A percentile compares a stretch with the other conserved stretches of the same genome.
phyloP scores from a whole-genome alignment of 306 rosid genomes.

The Vigna radiata region DNA sequence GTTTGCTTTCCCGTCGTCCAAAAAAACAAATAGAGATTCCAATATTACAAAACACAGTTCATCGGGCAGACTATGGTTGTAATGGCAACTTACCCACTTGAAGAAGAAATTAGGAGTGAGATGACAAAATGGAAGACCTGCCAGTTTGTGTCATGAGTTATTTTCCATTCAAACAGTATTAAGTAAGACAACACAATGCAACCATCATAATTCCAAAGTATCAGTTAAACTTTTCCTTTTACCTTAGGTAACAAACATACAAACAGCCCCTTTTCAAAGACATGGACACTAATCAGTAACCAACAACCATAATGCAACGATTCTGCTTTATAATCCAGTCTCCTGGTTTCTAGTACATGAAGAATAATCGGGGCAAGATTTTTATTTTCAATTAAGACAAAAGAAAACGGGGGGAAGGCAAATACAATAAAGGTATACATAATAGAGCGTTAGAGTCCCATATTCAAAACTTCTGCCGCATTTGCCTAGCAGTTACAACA shows the following conservation, averaged over 20 bases:
- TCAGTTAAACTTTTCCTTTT: not conserved
- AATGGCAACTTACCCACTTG: constrained; percentile 45
- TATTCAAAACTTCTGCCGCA: constrained; percentile 39
- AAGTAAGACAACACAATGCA: constrained; percentile 2
- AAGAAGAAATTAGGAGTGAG: constrained; percentile 29
- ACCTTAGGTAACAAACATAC: not conserved
- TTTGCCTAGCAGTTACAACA: constrained; percentile 34
- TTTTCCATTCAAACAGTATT: constrained; percentile 30
- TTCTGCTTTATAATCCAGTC: constrained; percentile 24
- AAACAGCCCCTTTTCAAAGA: constrained; percentile 6
- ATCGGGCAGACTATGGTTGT: not conserved
- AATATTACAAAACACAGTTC: constrained; percentile 23
- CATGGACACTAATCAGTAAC: constrained; percentile 22
- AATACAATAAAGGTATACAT: not conserved
- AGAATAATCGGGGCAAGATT: not conserved
- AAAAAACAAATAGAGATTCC: not conserved
- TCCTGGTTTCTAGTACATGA: constrained; percentile 20
- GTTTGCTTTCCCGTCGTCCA: not conserved
- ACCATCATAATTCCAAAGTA: constrained; percentile 31
- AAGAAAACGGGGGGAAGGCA: not conserved
- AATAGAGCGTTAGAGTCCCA: constrained; percentile 6
- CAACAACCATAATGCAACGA: constrained; percentile 22
- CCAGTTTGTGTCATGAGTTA: constrained; percentile 31
- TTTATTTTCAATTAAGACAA: not conserved
- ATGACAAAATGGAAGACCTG: constrained; percentile 45